Conservation (phyloP, 192 early-diverging fungal species). For the Coemansia sp. region DNA sequence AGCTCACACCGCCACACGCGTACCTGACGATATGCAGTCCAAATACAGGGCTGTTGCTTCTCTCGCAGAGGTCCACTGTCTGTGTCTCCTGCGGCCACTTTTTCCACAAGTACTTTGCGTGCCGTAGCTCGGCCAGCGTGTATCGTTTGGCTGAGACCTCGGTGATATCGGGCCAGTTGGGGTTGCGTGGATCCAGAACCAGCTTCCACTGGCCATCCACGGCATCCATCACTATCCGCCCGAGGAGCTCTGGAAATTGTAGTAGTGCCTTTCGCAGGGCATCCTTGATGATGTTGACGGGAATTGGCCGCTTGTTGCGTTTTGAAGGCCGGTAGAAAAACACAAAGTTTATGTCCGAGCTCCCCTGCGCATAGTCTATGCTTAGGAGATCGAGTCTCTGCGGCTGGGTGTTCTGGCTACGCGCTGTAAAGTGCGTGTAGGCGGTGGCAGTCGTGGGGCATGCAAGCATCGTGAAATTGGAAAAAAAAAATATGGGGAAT, state of each 20-base stretch:
- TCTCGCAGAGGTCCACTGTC: constrained; percentile 4
- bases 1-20: constrained; percentile 25
- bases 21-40: constrained; percentile 29
- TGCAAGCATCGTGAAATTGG: no score
- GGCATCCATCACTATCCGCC: background rate
- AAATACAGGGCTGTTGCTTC: constrained; percentile 11
- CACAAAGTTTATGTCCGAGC: constrained; percentile 32
- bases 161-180: constrained; percentile 35
- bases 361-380: constrained; percentile 36
- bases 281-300: constrained; percentile 1
- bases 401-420: background rate
- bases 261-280: constrained; percentile 12
- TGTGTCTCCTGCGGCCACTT: constrained; percentile 16
- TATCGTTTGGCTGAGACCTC: background rate
- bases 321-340: constrained; percentile 16
- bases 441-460: no score
- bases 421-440: no score
- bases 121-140: constrained; percentile 2
- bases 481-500: no score
- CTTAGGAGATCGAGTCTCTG: constrained; percentile 22
- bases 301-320: constrained; percentile 4
- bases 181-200: constrained; percentile 13
- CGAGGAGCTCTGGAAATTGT: constrained; percentile 24
- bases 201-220: constrained; percentile 2
- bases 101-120: constrained; percentile 7